Evolutionary conservation across 164 flowering plant genomes (phyloP), one percentile per base, ranked within the genome.

Genomic region (Kingdonia uniflora): DNA sequence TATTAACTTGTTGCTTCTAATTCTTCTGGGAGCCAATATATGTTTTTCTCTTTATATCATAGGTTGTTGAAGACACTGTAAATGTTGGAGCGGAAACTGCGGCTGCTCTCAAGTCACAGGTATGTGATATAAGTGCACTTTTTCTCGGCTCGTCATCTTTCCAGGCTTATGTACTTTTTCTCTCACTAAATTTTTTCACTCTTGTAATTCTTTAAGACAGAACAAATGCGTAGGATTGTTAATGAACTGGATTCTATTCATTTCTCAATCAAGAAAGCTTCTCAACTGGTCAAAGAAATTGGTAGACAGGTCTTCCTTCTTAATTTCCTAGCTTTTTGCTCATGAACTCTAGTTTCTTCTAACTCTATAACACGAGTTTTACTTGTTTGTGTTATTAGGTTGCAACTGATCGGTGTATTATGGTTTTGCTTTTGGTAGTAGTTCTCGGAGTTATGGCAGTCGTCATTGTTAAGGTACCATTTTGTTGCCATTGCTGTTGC

Each of bases 211-310:
- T 14, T 75, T 65, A 74, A 91, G 97, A 87, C 97, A 54, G 97
- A 91, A 52, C 97, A 91, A 78, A 91, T 91, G 97, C 79, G 83
- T 67, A 76, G 96, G 71, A 76, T 87, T 55, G 97, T 91, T 22
- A 87, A 91, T 68, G 97, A 91, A 67, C 70, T 91, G 60, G 97
- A 91, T 63, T 85, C 96, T 3, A 91, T 91, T 58, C 91, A 87
- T 56, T 91, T 91, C 56, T 90, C 97, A 29, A 73, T 90, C 55
- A 90, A 90, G 72, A 90, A 82, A 67, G 97, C 97, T 44, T 76
- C 95, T 39, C 61, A 90, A 61, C 65, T 77, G 58, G 79, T 77
- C n/a, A 77, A 72, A 70, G 73, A 70, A 51, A 62, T 70, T 37
- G 73, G 73, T 41, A 62, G 73, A 61, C 75, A 71, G 71, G 75